These are phyloP conservation scores for Pseudonitzschia multistriata DNA, from an alignment of 108 stramenopile species.

Conservation along the genomic window DNA sequence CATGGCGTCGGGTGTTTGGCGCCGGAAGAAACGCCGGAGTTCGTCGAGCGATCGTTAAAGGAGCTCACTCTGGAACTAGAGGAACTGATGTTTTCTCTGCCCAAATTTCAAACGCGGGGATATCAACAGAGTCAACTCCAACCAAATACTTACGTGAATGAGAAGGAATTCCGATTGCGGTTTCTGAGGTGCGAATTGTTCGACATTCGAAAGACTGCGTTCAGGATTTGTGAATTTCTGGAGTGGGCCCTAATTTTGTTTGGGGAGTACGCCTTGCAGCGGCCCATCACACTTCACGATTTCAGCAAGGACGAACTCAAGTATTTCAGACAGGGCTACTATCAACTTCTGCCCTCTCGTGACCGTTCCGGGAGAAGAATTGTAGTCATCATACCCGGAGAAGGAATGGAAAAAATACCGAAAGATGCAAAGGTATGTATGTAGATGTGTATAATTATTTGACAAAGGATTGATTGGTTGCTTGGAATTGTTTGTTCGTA, in stretches of 20 bases:
- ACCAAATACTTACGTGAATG: neutral
- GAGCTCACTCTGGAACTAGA: neutral
- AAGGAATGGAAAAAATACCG: neutral
- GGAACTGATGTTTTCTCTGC: neutral
- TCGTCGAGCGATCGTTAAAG: neutral
- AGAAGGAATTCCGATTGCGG: conserved; percentile 14
- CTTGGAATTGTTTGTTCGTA: too few relatives aligned
- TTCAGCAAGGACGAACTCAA: neutral
- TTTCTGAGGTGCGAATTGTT: conserved; percentile 36
- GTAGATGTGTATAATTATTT: neutral
- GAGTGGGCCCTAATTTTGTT: conserved; percentile 40
- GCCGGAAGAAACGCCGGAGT: conserved; percentile 7
- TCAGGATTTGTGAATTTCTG: conserved; percentile 25
- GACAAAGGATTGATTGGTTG: too few relatives aligned
- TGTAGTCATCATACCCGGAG: neutral
- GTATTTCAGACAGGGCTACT: neutral
- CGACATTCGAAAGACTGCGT: conserved; percentile 29
- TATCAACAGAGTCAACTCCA: neutral
- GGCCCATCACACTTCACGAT: neutral
- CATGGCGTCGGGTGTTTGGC: neutral
- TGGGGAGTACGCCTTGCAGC: conserved; percentile 23
- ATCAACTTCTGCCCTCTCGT: conserved; percentile 7
- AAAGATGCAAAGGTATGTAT: neutral
- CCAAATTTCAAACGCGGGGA: neutral
- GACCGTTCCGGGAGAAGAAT: conserved; percentile 7